Conservation (phyloP, 805 yeast species). For the Clavispora vitiphila region DNA sequence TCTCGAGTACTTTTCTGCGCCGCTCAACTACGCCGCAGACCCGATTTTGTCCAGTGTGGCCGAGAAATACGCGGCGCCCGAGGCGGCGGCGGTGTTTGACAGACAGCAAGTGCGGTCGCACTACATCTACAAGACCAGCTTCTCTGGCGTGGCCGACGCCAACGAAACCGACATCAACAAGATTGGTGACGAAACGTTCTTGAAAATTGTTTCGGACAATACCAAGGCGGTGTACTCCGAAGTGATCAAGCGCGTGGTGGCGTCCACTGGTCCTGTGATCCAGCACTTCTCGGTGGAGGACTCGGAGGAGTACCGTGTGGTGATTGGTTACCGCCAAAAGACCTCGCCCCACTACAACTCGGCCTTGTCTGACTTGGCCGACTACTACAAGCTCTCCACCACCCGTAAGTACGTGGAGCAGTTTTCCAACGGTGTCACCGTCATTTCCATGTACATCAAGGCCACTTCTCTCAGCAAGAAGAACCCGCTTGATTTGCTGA, state of each 20-base stretch:
- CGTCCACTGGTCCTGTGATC: constrained; percentile 87
- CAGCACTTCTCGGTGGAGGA: constrained; percentile 78
- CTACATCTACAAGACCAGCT: constrained; percentile 72
- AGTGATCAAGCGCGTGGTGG: constrained; percentile 61
- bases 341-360: constrained; percentile 84
- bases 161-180: constrained; percentile 50
- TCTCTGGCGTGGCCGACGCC: constrained; percentile 19
- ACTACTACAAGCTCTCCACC: constrained; percentile 79
- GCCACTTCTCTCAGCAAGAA: constrained; percentile 13
- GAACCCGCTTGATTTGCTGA: constrained; percentile 64
- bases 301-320: constrained; percentile 77
- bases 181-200: constrained; percentile 76
- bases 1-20: constrained; percentile 75
- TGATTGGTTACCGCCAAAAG: constrained; percentile 82
- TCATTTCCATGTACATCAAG: constrained; percentile 80
- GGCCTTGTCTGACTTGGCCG: constrained; percentile 79
- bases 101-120: constrained; percentile 60
- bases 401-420: constrained; percentile 93
- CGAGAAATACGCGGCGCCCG: constrained; percentile 23
- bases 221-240: constrained; percentile 75
- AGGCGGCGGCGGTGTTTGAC: constrained; percentile 21
- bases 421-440: constrained; percentile 81
- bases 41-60: constrained; percentile 39
- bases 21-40: constrained; percentile 43
- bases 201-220: constrained; percentile 69